Evolutionary conservation across 2,329 filamentous ascomycete genomes (phyloP).

Genomic region (Zasmidium angulare): DNA sequence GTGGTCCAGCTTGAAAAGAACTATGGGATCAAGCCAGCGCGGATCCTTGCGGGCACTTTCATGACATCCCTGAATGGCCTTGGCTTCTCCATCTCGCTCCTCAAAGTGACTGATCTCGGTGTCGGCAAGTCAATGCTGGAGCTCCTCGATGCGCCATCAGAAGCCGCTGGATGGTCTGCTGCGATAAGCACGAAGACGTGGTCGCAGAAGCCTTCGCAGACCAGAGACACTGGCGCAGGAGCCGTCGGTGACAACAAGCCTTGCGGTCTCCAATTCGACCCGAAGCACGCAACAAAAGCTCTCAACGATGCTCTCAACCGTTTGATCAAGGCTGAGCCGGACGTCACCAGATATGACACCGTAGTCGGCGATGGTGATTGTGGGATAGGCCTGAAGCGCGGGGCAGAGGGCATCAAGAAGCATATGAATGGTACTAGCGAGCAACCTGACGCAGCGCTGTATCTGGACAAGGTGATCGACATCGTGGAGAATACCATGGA

Average conservation of each 20-base stretch:
- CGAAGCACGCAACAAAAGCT: slow-evolving; percentile 50
- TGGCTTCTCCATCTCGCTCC: slow-evolving; percentile 68
- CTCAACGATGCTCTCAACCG: slow-evolving; percentile 59
- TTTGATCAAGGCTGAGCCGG: slow-evolving; percentile 64
- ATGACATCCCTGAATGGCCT: slow-evolving; percentile 72
- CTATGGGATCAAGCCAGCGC: slow-evolving; percentile 61
- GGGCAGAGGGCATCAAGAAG: slow-evolving; percentile 65
- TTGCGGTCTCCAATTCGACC: slow-evolving; percentile 58
- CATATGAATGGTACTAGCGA: slow-evolving; percentile 43
- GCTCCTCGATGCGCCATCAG: slow-evolving; percentile 65
- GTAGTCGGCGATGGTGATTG: slow-evolving; percentile 90
- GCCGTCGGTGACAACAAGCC: slow-evolving; percentile 47
- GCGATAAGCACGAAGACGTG: slow-evolving; percentile 61
- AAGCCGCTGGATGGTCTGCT: slow-evolving; percentile 66
- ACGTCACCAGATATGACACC: slow-evolving; percentile 69
- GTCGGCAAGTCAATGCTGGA: slow-evolving; percentile 64
- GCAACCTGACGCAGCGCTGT: slow-evolving; percentile 55
- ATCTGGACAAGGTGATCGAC: slow-evolving; percentile 60
- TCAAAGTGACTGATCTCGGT: slow-evolving; percentile 63
- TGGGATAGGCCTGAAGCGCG: slow-evolving; percentile 79
- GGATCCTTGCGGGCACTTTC: slow-evolving; percentile 66
- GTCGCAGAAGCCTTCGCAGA: slow-evolving; percentile 44
- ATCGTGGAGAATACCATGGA: slow-evolving; percentile 71
- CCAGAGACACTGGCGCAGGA: slow-evolving; percentile 38
- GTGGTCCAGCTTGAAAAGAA: slow-evolving; percentile 58